These are phyloP conservation scores for Rosa multiflora DNA, from an alignment of 306 rosid genomes.

Conservation along the genomic window DNA sequence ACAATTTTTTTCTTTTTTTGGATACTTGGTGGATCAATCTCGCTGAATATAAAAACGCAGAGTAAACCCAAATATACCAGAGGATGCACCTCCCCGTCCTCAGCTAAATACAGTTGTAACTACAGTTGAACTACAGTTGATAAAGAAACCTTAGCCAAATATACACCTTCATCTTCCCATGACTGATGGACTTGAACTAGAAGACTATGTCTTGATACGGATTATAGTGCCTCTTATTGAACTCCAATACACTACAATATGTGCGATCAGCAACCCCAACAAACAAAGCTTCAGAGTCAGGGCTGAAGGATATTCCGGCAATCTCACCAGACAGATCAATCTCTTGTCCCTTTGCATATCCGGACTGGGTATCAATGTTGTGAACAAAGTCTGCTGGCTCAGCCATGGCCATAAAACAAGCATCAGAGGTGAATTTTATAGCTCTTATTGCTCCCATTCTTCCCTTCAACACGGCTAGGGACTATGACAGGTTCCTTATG, in stretches of 20 bases:
- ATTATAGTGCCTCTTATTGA: slow-evolving; percentile 46
- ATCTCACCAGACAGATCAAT: slow-evolving; percentile 87
- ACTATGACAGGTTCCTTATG: slow-evolving; percentile 72
- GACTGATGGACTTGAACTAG: slow-evolving; percentile 23
- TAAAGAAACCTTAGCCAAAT: too few species aligned
- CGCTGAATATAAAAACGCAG: too few species aligned
- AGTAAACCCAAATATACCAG: too few species aligned
- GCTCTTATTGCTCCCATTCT: slow-evolving; percentile 92
- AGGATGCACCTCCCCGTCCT: too few species aligned
- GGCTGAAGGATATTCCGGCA: slow-evolving; percentile 86
- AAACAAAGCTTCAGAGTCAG: slow-evolving; percentile 77
- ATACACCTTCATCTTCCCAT: neutral
- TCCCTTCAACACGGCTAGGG: slow-evolving; percentile 79
- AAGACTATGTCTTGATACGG: slow-evolving; percentile 44
- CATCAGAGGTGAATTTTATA: slow-evolving; percentile 62
- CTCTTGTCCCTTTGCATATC: slow-evolving; percentile 48
- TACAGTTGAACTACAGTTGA: too few species aligned
- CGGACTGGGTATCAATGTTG: slow-evolving; percentile 53
- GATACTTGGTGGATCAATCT: too few species aligned
- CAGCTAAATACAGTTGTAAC: too few species aligned
- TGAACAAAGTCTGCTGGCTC: slow-evolving; percentile 96
- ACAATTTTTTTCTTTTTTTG: too few species aligned
- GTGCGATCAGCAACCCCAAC: slow-evolving; percentile 58
- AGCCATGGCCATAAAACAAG: slow-evolving; percentile 78
- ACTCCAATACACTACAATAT: slow-evolving; percentile 89